Percentiles rank a stretch among this genome's conserved stretches.
phyloP scores from a whole-genome alignment of 2,329 filamentous ascomycete species.

The Xenoacremonium recifei region DNA sequence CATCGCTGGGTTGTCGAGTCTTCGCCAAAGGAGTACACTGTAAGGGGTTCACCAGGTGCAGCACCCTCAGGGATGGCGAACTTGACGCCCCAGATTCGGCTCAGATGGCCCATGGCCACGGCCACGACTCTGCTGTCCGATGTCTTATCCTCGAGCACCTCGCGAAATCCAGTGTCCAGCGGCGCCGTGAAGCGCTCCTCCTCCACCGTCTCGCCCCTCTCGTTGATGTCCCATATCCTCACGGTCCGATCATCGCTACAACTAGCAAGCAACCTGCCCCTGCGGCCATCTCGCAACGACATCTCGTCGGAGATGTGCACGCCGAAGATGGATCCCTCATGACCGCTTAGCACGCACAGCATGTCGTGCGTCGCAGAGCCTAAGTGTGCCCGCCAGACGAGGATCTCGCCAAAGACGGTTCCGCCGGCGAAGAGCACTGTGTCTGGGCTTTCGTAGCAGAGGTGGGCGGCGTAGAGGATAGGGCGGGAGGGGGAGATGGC shows the following conservation, averaged over 20 bases:
- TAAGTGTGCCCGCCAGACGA: slow-evolving; percentile 77
- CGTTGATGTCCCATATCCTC: slow-evolving; percentile 79
- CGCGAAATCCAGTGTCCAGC: slow-evolving; percentile 63
- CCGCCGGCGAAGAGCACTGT: slow-evolving; percentile 78
- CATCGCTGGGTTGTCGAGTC: slow-evolving; percentile 77
- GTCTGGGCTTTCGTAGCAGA: slow-evolving; percentile 58
- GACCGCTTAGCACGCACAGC: slow-evolving; percentile 59
- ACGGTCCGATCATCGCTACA: slow-evolving; percentile 95
- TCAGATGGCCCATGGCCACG: slow-evolving; percentile 79
- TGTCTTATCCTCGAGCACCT: slow-evolving; percentile 21
- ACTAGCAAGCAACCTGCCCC: slow-evolving; percentile 70
- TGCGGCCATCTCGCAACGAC: slow-evolving; percentile 32
- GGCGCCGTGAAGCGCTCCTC: slow-evolving; percentile 30
- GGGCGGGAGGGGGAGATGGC: slow-evolving; percentile 69
- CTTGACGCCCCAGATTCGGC: slow-evolving; percentile 83
- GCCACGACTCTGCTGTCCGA: slow-evolving; percentile 50
- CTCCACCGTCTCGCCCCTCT: slow-evolving; percentile 30
- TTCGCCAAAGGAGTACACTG: slow-evolving; percentile 78
- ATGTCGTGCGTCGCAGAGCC: slow-evolving; percentile 32
- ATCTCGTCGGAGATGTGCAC: slow-evolving; percentile 70
- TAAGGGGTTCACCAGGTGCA: slow-evolving; percentile 30
- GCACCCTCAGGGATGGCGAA: slow-evolving; percentile 49
- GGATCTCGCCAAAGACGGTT: slow-evolving; percentile 91
- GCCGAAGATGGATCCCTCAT: slow-evolving; percentile 93
- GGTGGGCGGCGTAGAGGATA: slow-evolving; percentile 81